Evolutionary conservation across 2,329 filamentous ascomycete species (phyloP).

Genomic region (Colletotrichum lentis): DNA sequence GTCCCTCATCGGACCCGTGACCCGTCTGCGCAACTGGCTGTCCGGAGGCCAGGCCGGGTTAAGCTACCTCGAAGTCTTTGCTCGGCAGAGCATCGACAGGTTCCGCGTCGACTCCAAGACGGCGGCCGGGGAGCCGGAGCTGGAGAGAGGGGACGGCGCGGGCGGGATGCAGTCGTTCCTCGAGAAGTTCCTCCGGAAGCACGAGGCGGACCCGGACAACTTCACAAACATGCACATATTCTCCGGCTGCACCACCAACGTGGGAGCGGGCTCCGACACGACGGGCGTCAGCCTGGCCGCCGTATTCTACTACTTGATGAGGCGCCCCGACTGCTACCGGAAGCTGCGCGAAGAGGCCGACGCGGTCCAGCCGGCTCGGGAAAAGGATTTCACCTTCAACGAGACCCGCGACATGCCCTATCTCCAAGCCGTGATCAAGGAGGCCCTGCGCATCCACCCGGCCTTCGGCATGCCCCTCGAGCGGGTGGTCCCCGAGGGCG

Average conservation of each 20-base stretch:
- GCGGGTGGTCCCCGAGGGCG: slow-evolving; percentile 55
- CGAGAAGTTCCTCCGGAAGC: slow-evolving; percentile 44
- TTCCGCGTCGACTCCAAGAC: neutral
- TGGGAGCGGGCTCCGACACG: slow-evolving; percentile 49
- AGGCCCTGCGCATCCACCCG: slow-evolving; percentile 60
- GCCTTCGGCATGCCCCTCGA: slow-evolving; percentile 57
- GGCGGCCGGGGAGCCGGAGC: neutral
- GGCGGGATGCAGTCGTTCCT: slow-evolving; percentile 1
- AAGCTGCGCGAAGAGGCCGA: slow-evolving; percentile 52
- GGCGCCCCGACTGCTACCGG: slow-evolving; percentile 42
- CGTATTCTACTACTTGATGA: slow-evolving; percentile 45
- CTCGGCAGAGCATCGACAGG: neutral
- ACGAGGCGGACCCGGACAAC: slow-evolving; percentile 51
- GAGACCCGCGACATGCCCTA: slow-evolving; percentile 50
- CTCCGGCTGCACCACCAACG: slow-evolving; percentile 34
- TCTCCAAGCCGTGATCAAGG: slow-evolving; percentile 62
- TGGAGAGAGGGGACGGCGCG: neutral
- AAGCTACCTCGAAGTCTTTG: neutral
- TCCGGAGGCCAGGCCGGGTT: neutral
- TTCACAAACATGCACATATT: slow-evolving; percentile 47
- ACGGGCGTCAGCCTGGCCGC: slow-evolving; percentile 47
- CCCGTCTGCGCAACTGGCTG: neutral
- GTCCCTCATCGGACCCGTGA: neutral
- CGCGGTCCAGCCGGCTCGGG: slow-evolving; percentile 33
- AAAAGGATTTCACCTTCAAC: slow-evolving; percentile 41